Evolutionary conservation across 371 early-diverging fungal genomes (phyloP), one percentile per base, ranked within the genome.

Genomic region (Nosema muscidifuracis): DNA sequence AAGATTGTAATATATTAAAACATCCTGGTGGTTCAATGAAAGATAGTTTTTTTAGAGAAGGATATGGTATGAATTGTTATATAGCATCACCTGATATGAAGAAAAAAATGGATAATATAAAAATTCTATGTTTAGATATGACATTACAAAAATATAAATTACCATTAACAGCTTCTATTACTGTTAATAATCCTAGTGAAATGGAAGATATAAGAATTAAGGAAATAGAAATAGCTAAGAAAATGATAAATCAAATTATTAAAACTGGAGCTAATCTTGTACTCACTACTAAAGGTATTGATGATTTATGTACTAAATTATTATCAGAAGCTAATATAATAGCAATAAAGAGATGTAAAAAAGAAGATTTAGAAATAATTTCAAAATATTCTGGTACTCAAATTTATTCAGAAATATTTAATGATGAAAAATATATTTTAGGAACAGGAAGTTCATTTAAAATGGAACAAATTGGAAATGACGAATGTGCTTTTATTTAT

Each of bases 111-210:
- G 84, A 84, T 44, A 88, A 87, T 68, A 93, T 96, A 57, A 92
- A 92, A 86, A 94, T 99, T 83, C 92, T 95, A n/a, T 94, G 93
- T 81, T 83, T 98, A 57, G 99, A 97, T 83, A 94, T 99, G 86
- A 93, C 96, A 86, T 87, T 99, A 58, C 92, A 92, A 84, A 97
- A 94, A 86, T 91, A 92, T n/a, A 89, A 95, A 77, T 91, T 97
- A 92, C 91, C 92, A 80, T 82, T 99, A 28, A 95, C 95, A 60
- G 95, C 95, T 51, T 89, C 93, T 77, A 93, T 98, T 79, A 89
- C 92, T 33, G 89, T 97, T 56, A 95, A 95, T 76, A 91, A 95
- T 84, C 97, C 97, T 13, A 90, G 93, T 73, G 88, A 94, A 82
- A 86, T 98, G 44, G 99, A 98, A 84, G 93, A 88, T 60, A 97